These are phyloP conservation scores for Mycena albidolilacea DNA, from an alignment of 768 basidiomycete genomes.

Conservation along the genomic window DNA sequence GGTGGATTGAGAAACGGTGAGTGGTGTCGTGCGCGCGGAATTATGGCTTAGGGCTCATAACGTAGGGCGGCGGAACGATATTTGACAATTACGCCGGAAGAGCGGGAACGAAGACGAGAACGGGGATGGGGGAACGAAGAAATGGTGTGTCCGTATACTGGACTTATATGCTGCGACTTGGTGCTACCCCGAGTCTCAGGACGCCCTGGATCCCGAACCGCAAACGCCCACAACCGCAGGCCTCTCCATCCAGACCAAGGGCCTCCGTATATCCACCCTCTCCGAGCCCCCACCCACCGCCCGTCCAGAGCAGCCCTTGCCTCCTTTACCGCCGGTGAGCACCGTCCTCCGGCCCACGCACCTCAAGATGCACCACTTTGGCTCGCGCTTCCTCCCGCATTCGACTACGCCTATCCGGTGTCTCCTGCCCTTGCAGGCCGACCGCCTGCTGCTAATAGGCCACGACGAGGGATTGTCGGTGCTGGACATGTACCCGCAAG, in stretches of 20 bases:
- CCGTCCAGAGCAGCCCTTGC: slow-evolving; percentile 49
- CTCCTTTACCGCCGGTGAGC: slow-evolving; percentile 61
- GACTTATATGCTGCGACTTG: background rate
- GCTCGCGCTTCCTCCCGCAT: slow-evolving; percentile 89
- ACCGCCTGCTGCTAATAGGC: slow-evolving; percentile 81
- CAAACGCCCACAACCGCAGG: slow-evolving; percentile 42
- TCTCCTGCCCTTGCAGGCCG: slow-evolving; percentile 77
- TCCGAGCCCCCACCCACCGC: slow-evolving; percentile 43
- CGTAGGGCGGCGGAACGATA: slow-evolving; percentile 89
- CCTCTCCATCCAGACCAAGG: slow-evolving; percentile 64
- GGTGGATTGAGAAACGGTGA: slow-evolving; percentile 92
- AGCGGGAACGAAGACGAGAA: slow-evolving; percentile 67
- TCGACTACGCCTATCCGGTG: slow-evolving; percentile 82
- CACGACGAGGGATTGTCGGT: slow-evolving; percentile 87
- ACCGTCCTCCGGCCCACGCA: slow-evolving; percentile 73
- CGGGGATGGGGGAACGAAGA: slow-evolving; percentile 80
- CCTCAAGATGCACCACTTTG: slow-evolving; percentile 82
- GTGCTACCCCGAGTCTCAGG: slow-evolving; percentile 24
- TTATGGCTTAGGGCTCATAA: background rate
- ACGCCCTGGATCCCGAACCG: slow-evolving; percentile 42
- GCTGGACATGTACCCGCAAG: slow-evolving; percentile 85
- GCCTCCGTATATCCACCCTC: slow-evolving; percentile 50
- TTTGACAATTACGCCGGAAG: slow-evolving; percentile 72
- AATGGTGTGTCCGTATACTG: slow-evolving; percentile 37
- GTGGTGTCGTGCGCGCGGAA: background rate